Base-by-base conservation (phyloP, 176 grass and related monocot species). In the Puya raimondii region DNA sequence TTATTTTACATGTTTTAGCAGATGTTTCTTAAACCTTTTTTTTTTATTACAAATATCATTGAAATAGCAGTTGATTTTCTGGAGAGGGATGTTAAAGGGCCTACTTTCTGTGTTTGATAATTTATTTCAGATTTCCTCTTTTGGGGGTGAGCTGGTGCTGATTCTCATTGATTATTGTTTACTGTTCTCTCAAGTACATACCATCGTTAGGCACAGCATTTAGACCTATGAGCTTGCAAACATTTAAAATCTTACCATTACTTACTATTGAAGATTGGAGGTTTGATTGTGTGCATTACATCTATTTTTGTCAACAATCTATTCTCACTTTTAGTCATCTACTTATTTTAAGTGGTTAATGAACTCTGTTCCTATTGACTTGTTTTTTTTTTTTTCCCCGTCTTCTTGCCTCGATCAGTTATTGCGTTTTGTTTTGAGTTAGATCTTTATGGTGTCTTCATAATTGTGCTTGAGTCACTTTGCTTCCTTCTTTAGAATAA, bases 401-500 rank as follows among this genome's bases (percentile, higher is more conserved):
- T 61, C n/a, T 20, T 17, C 13, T 59, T 59, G 54, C 56, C 21
- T 61, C 7, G 56, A 61, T 17, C 52, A 56, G 56, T 20, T 18
- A 22, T 20, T 59, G 54, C 33, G n/a, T 59, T 12, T 10, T 17
- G 16, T 59, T 16, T 56, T 56, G 3, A n/a, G 14, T 14, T 56
- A 56, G 52, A 56, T 56, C 1, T 56, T 56, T 56, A n/a, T 33
- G 76, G 64, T 48, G 50, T 20, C 48, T 75, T 67, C 14, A 16
- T 61, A 23, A 73, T 58, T 64, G 13, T 78, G 4, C 52, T 67
- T 67, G 20, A 2, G 18, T 51, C 68, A 2, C n/a, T 80, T 59
- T 80, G 10, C 68, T 84, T 61, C 25, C 56, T 81, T 42, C 10
- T 70, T 6, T 21, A 52, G 64, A 59, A 12, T 82, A 68, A 64